Evolutionary conservation across 202 grass and related monocot species (phyloP), one percentile per base, ranked within the genome.

Genomic region (Schoenoplectus triqueter): DNA sequence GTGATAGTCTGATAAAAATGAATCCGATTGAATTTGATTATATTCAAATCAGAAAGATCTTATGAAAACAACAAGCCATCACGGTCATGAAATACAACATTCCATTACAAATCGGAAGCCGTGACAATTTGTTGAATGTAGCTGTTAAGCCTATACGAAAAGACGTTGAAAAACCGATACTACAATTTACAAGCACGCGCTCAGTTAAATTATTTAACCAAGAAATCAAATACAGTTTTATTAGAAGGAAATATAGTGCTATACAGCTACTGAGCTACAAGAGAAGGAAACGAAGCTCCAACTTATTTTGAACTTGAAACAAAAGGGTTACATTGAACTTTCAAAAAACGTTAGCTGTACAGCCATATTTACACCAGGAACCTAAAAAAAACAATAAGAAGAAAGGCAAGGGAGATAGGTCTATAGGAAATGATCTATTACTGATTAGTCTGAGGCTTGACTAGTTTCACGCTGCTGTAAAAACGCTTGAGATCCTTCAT

Each of bases 401-500:
- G 81, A 9, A 60, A 64, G 84, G 64, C 50, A 1, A 2, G 10
- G 2, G 10, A 11, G 22, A 31, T 59, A 54, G 13, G 50, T 39
- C 50, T 40, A 80, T 67, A n/a, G 19, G 18, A 63, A 47, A 66
- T 45, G 51, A 8, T 17, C 17, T 64, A 69, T 21, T 59, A 83
- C 76, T 51, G 57, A 81, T 92, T 79, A 19, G 84, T 80, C 82
- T 92, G 88, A 3, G 96, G 91, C 88, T 95, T 99, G 73, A 99
- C 89, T 39, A 99, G 79, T 59, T 87, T 95, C 68, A 99, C 96
- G 1, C 86, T 95, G 90, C 82, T 99, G 86, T 99, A 99, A 89
- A 99, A 95, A 79, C 96, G 96, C 82, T 89, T 99, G 78, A 99
- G 92, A 84, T 99, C 96, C 84, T 99, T 99, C 52, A 99, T 99